These are phyloP conservation scores for Physocladia obscura DNA, from an alignment of 192 early-diverging fungal genomes.

Conservation along the genomic window DNA sequence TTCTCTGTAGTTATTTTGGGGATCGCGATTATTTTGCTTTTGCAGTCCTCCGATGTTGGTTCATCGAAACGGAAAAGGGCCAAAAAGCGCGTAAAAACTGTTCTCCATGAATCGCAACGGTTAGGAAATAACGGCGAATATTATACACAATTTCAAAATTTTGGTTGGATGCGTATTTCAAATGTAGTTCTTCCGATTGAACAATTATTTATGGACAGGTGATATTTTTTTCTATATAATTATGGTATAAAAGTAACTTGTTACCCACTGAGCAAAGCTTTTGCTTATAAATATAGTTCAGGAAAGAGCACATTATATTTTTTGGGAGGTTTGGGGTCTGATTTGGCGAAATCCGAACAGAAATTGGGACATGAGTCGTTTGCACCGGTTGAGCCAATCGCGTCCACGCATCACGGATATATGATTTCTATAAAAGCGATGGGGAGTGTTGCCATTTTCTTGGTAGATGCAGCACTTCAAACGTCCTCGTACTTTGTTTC, in stretches of 20 bases:
- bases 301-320: slow-evolving; percentile 8
- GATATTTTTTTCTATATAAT: neutral
- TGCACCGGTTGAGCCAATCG: neutral
- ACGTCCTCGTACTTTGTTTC: slow-evolving; percentile 32
- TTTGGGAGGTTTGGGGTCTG: slow-evolving; percentile 22
- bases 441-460: slow-evolving; percentile 1
- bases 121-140: slow-evolving; percentile 11
- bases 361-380: neutral
- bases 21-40: no score
- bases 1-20: no score
- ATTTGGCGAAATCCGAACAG: neutral
- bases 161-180: slow-evolving; percentile 43
- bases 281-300: slow-evolving; percentile 3
- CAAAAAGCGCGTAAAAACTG: no score
- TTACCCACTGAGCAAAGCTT: neutral
- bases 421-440: slow-evolving; percentile 23
- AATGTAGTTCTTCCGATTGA: slow-evolving; percentile 8
- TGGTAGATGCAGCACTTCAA: slow-evolving; percentile 23
- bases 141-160: slow-evolving; percentile 30
- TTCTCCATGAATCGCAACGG: neutral
- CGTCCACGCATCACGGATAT: slow-evolving; percentile 25
- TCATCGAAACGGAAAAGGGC: no score
- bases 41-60: no score
- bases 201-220: slow-evolving; percentile 37
- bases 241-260: neutral